Evolutionary conservation across 495 filamentous ascomycete species (phyloP).

Genomic region (Xylaria telfairii): DNA sequence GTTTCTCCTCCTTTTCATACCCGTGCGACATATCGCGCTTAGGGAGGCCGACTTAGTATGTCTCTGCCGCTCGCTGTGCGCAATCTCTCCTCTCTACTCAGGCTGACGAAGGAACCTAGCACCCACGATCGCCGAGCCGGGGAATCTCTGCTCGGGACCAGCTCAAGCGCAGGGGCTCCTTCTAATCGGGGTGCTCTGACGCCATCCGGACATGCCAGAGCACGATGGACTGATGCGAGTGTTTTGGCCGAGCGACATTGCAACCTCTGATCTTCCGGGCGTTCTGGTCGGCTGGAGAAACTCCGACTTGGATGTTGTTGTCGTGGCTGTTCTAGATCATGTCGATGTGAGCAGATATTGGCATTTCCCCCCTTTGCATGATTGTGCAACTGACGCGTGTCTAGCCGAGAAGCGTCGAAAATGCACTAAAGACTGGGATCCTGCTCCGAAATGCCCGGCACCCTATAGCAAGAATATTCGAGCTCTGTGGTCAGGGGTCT

Average conservation of each 20-base stretch:
- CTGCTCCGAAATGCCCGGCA: conserved; percentile 85
- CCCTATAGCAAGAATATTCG: conserved; percentile 78
- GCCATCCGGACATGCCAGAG: conserved; percentile 73
- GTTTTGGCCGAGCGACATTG: conserved; percentile 94
- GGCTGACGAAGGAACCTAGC: conserved; percentile 57
- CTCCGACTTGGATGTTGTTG: conserved; percentile 86
- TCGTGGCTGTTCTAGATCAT: conserved; percentile 86
- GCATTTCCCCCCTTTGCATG: conserved; percentile 16
- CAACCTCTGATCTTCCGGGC: conserved; percentile 72
- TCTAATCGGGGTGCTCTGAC: conserved; percentile 61
- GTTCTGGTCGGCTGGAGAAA: conserved; percentile 96
- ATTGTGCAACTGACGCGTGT: conserved; percentile 18
- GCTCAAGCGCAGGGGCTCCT: conserved; percentile 90
- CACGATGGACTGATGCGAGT: conserved; percentile 96
- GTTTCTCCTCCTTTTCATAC: conserved; percentile 53
- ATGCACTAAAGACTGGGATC: conserved; percentile 82
- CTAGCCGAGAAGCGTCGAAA: conserved; percentile 75
- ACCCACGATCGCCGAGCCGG: conserved; percentile 79
- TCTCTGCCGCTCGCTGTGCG: conserved; percentile 19
- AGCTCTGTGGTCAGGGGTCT: conserved; percentile 78
- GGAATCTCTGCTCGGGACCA: conserved; percentile 96
- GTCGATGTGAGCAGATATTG: conserved; percentile 72
- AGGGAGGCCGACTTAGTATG: conserved; percentile 52
- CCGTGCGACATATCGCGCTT: conserved; percentile 54
- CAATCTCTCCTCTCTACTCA: conserved; percentile 1